A percentile compares a stretch with the other conserved stretches of the same genome.
Evolutionary conservation across 2,329 filamentous ascomycete genomes (phyloP).

Genomic region (Penicillium sp.): DNA sequence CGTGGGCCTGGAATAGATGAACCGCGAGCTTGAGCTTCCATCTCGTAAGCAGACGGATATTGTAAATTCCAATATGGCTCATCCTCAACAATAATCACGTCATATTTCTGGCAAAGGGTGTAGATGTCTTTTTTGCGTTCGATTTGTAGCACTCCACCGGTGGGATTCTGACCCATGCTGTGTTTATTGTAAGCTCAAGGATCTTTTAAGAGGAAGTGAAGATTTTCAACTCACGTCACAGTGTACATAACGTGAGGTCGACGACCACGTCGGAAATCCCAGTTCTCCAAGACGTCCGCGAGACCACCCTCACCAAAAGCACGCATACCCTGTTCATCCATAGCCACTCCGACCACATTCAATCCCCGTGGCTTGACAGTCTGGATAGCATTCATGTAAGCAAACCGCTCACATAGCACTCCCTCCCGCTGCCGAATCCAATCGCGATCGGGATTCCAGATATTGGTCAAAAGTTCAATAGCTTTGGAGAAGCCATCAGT

Average conservation of each 20-base stretch:
- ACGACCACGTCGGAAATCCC: constrained; percentile 72
- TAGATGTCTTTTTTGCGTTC: constrained; percentile 77
- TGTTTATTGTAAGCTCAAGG: not conserved
- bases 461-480: constrained; percentile 71
- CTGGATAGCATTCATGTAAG: constrained; percentile 75
- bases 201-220: not conserved
- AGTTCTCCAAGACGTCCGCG: constrained; percentile 74
- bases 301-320: constrained; percentile 71
- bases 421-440: constrained; percentile 70
- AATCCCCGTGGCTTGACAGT: constrained; percentile 67
- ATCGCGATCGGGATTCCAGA: constrained; percentile 70
- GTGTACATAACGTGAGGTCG: constrained; percentile 86
- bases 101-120: constrained; percentile 74
- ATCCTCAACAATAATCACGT: constrained; percentile 89
- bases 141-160: constrained; percentile 71
- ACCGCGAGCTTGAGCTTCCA: constrained; percentile 34
- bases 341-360: constrained; percentile 69
- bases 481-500: constrained; percentile 84
- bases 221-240: constrained; percentile 65
- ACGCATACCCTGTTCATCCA: constrained; percentile 80
- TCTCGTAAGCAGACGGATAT: constrained; percentile 67
- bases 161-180: constrained; percentile 88
- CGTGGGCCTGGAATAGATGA: constrained; percentile 31
- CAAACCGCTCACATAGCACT: constrained; percentile 75
- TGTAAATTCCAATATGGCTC: constrained; percentile 97